Conservation (phyloP, 306 rosid genomes). For the Chamaecrista fasciculata region DNA sequence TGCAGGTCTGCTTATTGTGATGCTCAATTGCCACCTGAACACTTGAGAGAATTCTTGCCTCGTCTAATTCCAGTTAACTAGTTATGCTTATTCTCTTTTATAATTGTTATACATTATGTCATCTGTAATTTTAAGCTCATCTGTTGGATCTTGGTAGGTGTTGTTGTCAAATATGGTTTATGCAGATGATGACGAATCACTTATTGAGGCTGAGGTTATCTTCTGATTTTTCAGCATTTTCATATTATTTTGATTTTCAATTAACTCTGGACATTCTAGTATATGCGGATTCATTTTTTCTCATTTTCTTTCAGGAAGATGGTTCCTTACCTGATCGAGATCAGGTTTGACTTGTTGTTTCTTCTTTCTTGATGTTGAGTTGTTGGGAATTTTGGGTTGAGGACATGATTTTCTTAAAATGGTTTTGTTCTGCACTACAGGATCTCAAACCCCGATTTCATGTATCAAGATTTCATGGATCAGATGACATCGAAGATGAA, state of each 20-base stretch:
- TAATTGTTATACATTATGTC: conserved; percentile 18
- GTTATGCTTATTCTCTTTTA: conserved; percentile 23
- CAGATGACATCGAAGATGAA: conserved; percentile 82
- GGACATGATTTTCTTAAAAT: conserved; percentile 10
- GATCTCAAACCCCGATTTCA: conserved; percentile 99
- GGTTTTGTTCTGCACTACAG: conserved; percentile 38
- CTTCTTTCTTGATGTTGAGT: conserved; percentile 23
- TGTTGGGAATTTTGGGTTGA: conserved; percentile 26
- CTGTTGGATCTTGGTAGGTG: conserved; percentile 45
- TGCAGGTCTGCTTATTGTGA: conserved; percentile 97
- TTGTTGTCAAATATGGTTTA: conserved; percentile 94
- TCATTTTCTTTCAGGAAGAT: conserved; percentile 65
- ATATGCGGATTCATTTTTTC: conserved; percentile 20
- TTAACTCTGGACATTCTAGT: conserved; percentile 34
- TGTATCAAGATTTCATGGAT: conserved; percentile 91
- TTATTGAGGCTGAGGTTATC: conserved; percentile 89
- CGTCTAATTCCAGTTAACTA: conserved; percentile 80
- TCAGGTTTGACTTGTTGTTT: conserved; percentile 61
- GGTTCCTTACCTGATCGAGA: conserved; percentile 96
- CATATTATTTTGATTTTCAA: conserved; percentile 17
- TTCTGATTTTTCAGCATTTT: conserved; percentile 31
- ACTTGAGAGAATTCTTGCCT: conserved; percentile 87
- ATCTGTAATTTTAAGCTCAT: conserved; percentile 28
- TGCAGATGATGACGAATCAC: conserved; percentile 94
- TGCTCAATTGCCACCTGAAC: conserved; percentile 87